A percentile compares a stretch with the other conserved stretches of the same genome.
phyloP scores from a whole-genome alignment of 139 green algal species.

The Diplosphaera chodatii region DNA sequence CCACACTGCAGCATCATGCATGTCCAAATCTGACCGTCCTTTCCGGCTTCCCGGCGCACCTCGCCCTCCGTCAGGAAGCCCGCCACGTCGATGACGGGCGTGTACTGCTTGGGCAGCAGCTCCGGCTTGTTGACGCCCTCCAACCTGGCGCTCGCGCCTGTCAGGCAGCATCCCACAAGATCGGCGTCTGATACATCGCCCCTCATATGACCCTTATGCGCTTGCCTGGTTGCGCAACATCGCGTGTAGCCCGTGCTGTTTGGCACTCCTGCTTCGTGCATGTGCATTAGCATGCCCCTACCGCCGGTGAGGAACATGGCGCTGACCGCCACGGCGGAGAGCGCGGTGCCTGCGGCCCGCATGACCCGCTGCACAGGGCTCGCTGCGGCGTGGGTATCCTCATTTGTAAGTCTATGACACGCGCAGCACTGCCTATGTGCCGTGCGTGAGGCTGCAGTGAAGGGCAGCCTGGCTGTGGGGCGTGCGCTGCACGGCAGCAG shows the following conservation, averaged over 20 bases:
- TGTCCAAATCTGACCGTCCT: constrained; percentile 5
- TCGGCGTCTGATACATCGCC: no score
- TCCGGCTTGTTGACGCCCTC: constrained; percentile 96
- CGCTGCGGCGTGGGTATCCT: no score
- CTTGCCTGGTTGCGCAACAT: no score
- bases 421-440: not conserved
- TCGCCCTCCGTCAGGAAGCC: constrained; percentile 82
- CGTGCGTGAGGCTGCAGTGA: not conserved
- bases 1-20: not conserved
- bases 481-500: not conserved
- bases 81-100: constrained; percentile 88
- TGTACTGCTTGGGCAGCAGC: constrained; percentile 77
- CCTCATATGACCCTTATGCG: no score
- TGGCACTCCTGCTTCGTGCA: no score
- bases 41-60: constrained; percentile 27
- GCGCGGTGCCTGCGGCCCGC: not conserved
- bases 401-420: no score
- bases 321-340: not conserved
- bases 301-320: not conserved
- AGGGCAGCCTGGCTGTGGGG: not conserved
- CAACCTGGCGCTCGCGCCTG: constrained; percentile 54
- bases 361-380: not conserved
- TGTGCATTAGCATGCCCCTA: no score
- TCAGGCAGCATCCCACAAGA: no score
- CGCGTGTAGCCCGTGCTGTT: no score